phyloP scores from a whole-genome alignment of 2,329 filamentous ascomycete species.

The Arthrobotrys iridis region DNA sequence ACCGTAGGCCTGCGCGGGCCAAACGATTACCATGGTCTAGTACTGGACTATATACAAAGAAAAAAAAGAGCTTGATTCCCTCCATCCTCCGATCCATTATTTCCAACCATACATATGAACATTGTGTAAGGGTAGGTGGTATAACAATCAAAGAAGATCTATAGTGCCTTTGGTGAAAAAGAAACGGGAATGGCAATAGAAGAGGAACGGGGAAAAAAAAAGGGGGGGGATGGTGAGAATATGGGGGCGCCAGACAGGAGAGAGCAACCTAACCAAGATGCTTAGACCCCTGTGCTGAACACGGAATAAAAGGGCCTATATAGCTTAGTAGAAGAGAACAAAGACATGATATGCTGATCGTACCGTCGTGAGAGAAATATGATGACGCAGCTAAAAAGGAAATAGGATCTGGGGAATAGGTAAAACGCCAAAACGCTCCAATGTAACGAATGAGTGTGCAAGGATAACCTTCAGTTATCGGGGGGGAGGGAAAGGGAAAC shows the following conservation, averaged over 20 bases:
- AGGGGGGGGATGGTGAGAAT: background rate
- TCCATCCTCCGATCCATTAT: conserved; percentile 23
- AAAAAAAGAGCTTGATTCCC: conserved; percentile 1
- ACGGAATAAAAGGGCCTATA: conserved; percentile 17
- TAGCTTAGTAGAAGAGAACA: conserved; percentile 1
- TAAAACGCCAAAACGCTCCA: conserved; percentile 52
- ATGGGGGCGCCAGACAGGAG: background rate
- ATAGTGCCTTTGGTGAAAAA: conserved; percentile 18
- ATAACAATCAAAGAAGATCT: conserved; percentile 21
- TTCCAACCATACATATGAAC: conserved; percentile 26
- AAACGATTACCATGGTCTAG: background rate
- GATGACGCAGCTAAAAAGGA: conserved; percentile 25
- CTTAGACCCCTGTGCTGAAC: conserved; percentile 7
- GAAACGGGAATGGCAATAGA: too few relatives aligned
- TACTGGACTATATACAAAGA: conserved; percentile 33
- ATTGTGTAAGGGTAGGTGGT: conserved; percentile 14
- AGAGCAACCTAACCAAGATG: conserved; percentile 1
- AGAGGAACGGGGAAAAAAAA: background rate
- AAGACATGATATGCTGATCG: conserved; percentile 49
- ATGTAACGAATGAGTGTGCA: conserved; percentile 49
- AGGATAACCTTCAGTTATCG: background rate
- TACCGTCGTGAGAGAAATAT: conserved; percentile 51
- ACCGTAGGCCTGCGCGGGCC: conserved; percentile 19
- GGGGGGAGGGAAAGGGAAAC: conserved; percentile 10
- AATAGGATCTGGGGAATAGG: conserved; percentile 13